Evolutionary conservation across 1,284 basidiomycete species (phyloP), one percentile per base, ranked within the genome.

Genomic region (Ganoderma meredithae): DNA sequence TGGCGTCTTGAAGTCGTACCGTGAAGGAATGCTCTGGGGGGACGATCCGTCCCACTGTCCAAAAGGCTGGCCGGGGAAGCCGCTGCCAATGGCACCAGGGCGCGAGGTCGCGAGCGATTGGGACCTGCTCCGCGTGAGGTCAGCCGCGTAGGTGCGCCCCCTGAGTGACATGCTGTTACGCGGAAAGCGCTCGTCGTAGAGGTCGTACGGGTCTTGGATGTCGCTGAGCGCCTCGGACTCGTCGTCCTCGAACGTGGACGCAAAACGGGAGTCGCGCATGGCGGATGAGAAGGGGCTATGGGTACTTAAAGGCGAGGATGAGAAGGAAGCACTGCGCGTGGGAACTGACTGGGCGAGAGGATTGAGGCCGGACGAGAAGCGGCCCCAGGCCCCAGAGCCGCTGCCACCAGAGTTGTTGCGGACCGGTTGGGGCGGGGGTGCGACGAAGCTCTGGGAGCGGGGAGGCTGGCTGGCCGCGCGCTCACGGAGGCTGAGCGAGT

Each of bases 241-340:
- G 79, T 92, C 90, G 73, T 92, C 91, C 78, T 92, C 91, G 76
- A 91, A 87, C 3, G 89, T 90, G 62, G 88, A 90, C 10, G 85
- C 82, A 75, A 91, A 88, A 47, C 88, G 83, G 44, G 83, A 81
- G 63, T 89, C 90, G 67, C 90, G 87, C 84, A 92, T 88, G 44
- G 85, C 83, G 52, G 87, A 87, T 33, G 84, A 80, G 76, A 91
- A 89, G 63, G 85, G 83, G 68, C 80, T 77, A 70, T 87, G 85
- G 55, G 83, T 80, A 71, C 84, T 83, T 47, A 85, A 76, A 40
- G 78, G 75, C 43, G 78, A 76, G 58, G 77, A 73, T 52, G 89
- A 90, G 78, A 91, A 91, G 59, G 90, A 92, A 59, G 90, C 87
- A 73, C 85, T 89, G 66, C 89, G 84, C 71, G 86, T 86, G 69